These are phyloP conservation scores for Neonectria ditissima DNA, from an alignment of 2,329 filamentous ascomycete genomes.

Conservation along the genomic window DNA sequence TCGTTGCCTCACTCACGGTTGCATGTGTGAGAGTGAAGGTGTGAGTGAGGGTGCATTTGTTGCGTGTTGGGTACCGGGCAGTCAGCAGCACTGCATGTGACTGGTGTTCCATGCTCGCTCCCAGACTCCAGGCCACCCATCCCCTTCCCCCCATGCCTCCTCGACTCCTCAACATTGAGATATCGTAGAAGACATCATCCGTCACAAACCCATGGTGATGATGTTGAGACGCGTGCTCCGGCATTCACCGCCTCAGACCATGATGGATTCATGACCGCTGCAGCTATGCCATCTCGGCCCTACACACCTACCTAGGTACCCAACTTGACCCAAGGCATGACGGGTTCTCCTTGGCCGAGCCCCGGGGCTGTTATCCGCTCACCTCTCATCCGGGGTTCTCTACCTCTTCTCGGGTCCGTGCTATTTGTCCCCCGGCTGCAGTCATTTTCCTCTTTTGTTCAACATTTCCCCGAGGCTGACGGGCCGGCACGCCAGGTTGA, in stretches of 20 bases:
- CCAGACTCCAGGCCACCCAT: constrained; percentile 5
- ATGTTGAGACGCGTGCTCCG: constrained; percentile 27
- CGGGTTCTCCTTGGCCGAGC: constrained; percentile 19
- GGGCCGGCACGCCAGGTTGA: constrained; percentile 14
- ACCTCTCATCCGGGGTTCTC: constrained; percentile 3
- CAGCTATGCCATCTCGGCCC: constrained; percentile 28
- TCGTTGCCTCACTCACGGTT: background rate
- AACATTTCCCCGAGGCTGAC: constrained; percentile 7
- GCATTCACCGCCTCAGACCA: constrained; percentile 36
- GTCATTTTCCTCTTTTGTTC: constrained; percentile 7
- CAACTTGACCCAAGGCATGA: background rate
- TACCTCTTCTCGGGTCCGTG: constrained; percentile 19
- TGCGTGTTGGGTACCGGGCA: background rate
- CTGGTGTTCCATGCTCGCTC: background rate
- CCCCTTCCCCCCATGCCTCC: background rate
- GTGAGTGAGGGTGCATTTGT: background rate
- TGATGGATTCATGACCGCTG: constrained; percentile 5
- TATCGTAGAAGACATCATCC: background rate
- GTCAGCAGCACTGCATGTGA: background rate
- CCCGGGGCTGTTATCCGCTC: constrained; percentile 7
- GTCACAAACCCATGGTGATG: constrained; percentile 25
- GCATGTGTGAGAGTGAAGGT: background rate
- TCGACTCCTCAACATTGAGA: constrained; percentile 21
- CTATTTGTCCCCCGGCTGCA: constrained; percentile 9
- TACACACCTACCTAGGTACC: background rate